Base-by-base conservation (phyloP, 192 early-diverging fungal genomes). In the Funneliformis mosseae region DNA sequence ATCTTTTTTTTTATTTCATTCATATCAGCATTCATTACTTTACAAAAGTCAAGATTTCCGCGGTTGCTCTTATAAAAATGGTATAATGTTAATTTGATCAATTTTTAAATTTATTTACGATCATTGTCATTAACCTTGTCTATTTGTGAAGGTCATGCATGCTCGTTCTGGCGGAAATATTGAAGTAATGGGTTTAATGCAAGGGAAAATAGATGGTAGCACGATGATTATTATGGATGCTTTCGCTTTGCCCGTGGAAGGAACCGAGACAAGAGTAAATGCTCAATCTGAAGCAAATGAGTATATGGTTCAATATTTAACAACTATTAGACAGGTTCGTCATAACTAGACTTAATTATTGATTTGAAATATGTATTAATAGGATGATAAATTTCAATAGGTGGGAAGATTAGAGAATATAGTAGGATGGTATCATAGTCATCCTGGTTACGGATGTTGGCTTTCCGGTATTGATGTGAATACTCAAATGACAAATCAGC, bases 391-490 rank as follows among this genome's bases (percentile, higher is more conserved):
- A 7, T 50, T 42, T 70, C 12, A n/a, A 63, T 82, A 93, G 91
- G 91, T 96, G 11, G 98, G 96, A 8, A 88, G 96, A 46, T 82
- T 94, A 10, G 98, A 99, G 82, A 96, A 98, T 77, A 94, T 90
- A 12, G 91, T 98, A 84, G 98, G 98, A 0, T 99, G 98, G 98
- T 99, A 99, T 88, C 98, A 99, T 83, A 94, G 92, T 60, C 98
- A 99, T 86, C 98, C 98, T 18, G 98, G 98, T n/a, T 99, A 99
- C 81, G 97, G 98, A 8, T 99, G 98, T 88, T 99, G 98, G 98
- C 88, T 99, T 68, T 98, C 97, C 7, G 98, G 98, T 16, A 99
- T 99, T 83, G 98, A 99, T 82, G 97, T 98, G 5, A 89, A 89
- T 60, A 99, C 98, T 21, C 98, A 99, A 82, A 96, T 93, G 92